A percentile compares a stretch with the other conserved stretches of the same genome.
Evolutionary conservation across 164 flowering plant species (phyloP).

Genomic region (Chimonanthus praecox): DNA sequence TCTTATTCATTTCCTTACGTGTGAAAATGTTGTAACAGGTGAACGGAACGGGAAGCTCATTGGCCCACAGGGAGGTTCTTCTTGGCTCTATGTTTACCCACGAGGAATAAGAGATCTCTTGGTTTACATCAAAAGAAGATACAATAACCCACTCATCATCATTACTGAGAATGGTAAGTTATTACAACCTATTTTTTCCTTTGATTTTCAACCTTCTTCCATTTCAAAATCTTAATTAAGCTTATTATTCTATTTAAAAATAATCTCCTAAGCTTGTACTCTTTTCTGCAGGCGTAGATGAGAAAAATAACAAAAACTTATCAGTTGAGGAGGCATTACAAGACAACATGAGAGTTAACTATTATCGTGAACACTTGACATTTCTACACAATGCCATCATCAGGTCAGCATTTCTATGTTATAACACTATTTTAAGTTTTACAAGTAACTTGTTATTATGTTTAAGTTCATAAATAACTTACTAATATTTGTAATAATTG

Average conservation of each 20-base stretch:
- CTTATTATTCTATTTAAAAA: too few species aligned
- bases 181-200: background rate
- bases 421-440: background rate
- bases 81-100: conserved; percentile 41
- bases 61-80: conserved; percentile 2
- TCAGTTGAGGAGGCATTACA: conserved; percentile 1
- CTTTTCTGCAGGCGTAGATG: background rate
- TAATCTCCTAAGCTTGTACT: background rate
- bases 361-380: background rate
- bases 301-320: background rate
- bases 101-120: conserved; percentile 35
- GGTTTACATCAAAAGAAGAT: conserved; percentile 31
- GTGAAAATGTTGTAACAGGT: background rate
- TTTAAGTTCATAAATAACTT: too few species aligned
- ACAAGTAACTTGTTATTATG: too few species aligned
- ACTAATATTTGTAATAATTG: too few species aligned
- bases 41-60: background rate
- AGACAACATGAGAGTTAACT: conserved; percentile 3
- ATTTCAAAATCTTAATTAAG: too few species aligned
- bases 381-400: conserved; percentile 9
- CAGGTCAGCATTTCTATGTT: background rate
- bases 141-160: conserved; percentile 35
- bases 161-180: conserved; percentile 56
- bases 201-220: background rate
- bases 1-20: background rate